phyloP scores from a whole-genome alignment of 1,139 yeast genomes.

The Protomyces macrosporus region DNA sequence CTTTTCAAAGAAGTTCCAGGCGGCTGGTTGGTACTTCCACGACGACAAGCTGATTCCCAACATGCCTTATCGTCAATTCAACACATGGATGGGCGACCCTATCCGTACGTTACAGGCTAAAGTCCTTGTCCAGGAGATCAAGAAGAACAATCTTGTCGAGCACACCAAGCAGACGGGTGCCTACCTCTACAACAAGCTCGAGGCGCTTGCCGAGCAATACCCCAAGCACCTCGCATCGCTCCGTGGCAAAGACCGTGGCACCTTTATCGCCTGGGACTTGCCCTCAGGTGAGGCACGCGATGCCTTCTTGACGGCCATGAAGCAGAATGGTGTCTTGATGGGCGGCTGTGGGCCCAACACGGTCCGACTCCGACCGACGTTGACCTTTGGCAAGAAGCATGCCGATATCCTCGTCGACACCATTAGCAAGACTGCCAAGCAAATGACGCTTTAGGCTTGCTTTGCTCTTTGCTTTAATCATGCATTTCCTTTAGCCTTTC shows the following conservation, averaged over 20 bases:
- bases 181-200: slow-evolving; percentile 54
- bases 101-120: slow-evolving; percentile 68
- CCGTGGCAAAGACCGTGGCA: slow-evolving; percentile 70
- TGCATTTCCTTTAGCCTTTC: background rate
- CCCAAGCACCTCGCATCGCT: slow-evolving; percentile 50
- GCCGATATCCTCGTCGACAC: slow-evolving; percentile 56
- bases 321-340: slow-evolving; percentile 60
- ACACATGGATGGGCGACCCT: slow-evolving; percentile 91
- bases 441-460: background rate
- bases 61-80: slow-evolving; percentile 70
- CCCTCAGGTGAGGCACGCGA: slow-evolving; percentile 53
- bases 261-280: slow-evolving; percentile 74
- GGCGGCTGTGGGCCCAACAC: slow-evolving; percentile 77
- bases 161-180: slow-evolving; percentile 58
- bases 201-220: slow-evolving; percentile 48
- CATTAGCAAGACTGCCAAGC: slow-evolving; percentile 33
- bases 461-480: background rate
- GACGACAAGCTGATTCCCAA: slow-evolving; percentile 66
- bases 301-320: slow-evolving; percentile 53
- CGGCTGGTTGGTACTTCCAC: slow-evolving; percentile 77
- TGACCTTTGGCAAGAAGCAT: slow-evolving; percentile 69
- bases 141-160: slow-evolving; percentile 54
- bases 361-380: slow-evolving; percentile 70
- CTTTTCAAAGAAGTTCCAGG: slow-evolving; percentile 78
- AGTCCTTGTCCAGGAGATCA: slow-evolving; percentile 60